A percentile compares a stretch with the other conserved stretches of the same genome.
Evolutionary conservation across 75 land plant genomes (phyloP).

Genomic region (Ceratopteris richardii): DNA sequence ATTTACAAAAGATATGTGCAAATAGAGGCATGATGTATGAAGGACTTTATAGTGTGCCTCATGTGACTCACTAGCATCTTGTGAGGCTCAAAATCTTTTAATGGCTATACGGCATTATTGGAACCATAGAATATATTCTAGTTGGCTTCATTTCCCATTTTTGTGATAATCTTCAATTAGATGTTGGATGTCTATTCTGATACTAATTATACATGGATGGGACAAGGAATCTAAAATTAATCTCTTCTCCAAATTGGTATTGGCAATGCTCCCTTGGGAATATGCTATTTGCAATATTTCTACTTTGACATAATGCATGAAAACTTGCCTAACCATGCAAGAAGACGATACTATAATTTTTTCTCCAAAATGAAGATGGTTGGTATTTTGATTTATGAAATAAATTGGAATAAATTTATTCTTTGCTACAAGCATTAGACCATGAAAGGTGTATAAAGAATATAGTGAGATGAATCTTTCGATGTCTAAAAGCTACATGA

Average conservation of each 20-base stretch:
- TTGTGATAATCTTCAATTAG: slow-evolving; percentile 66
- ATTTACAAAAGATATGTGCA: slow-evolving; percentile 58
- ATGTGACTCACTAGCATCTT: slow-evolving; percentile 72
- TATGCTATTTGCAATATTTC: slow-evolving; percentile 62
- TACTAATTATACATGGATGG: slow-evolving; percentile 38
- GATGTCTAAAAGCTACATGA: too few relatives aligned
- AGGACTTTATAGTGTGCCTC: slow-evolving; percentile 57
- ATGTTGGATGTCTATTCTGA: slow-evolving; percentile 61
- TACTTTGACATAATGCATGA: slow-evolving; percentile 80
- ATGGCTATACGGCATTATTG: slow-evolving; percentile 61
- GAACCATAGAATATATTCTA: slow-evolving; percentile 59
- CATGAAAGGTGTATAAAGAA: too few relatives aligned
- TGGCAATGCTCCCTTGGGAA: slow-evolving; percentile 49
- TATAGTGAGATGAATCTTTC: too few relatives aligned
- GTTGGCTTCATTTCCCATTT: slow-evolving; percentile 67
- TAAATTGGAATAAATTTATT: too few relatives aligned
- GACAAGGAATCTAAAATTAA: slow-evolving; percentile 51
- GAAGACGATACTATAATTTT: slow-evolving; percentile 74
- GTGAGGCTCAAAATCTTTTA: slow-evolving; percentile 75
- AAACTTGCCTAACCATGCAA: slow-evolving; percentile 68
- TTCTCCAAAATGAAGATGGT: too few relatives aligned
- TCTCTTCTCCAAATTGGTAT: slow-evolving; percentile 59
- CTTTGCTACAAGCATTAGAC: too few relatives aligned
- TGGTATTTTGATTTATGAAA: too few relatives aligned
- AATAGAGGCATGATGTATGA: slow-evolving; percentile 33